phyloP scores from a whole-genome alignment of 345 rosid species.

The Fremontodendron californicum region DNA sequence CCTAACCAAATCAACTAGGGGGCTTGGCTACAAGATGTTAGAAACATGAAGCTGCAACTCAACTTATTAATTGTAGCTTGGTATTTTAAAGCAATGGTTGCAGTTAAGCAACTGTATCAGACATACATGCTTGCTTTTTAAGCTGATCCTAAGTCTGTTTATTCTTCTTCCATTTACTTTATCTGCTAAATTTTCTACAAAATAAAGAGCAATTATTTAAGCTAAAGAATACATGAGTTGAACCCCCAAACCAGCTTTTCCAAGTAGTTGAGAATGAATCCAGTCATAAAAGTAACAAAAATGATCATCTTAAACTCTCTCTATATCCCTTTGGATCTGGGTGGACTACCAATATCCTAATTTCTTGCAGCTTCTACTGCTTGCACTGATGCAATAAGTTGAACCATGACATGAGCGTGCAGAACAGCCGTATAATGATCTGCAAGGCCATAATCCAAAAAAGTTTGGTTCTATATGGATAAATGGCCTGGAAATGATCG shows the following conservation, averaged over 20 bases:
- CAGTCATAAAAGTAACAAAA: background rate
- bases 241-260: background rate
- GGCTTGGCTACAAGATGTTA: too few species aligned
- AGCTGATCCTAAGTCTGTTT: background rate
- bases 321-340: background rate
- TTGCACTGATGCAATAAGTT: conserved; percentile 67
- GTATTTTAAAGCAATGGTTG: too few species aligned
- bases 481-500: conserved; percentile 77
- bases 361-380: too few species aligned
- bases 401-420: conserved; percentile 71
- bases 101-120: too few species aligned
- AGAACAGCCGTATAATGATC: conserved; percentile 76
- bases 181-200: background rate
- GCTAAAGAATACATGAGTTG: background rate
- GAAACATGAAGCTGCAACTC: too few species aligned
- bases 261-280: background rate
- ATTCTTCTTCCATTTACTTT: background rate
- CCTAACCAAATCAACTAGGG: too few species aligned
- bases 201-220: background rate
- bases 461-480: conserved; percentile 59
- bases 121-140: background rate
- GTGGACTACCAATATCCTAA: background rate
- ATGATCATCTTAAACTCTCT: background rate
- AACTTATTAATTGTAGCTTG: too few species aligned
- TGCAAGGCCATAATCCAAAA: conserved; percentile 61